phyloP scores from a whole-genome alignment of 768 basidiomycete genomes.

The Mycena crocata region DNA sequence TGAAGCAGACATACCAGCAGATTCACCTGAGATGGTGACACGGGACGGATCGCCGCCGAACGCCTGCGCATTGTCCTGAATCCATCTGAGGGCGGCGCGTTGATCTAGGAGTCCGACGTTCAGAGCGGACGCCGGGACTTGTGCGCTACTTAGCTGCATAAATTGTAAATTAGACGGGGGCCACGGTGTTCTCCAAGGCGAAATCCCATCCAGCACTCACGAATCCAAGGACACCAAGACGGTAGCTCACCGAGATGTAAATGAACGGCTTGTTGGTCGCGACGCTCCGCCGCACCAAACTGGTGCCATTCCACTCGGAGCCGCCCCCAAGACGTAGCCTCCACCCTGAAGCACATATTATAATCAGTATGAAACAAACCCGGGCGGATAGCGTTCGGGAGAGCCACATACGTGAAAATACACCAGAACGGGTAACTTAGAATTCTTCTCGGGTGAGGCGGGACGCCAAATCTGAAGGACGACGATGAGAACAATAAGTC shows the following conservation, averaged over 20 bases:
- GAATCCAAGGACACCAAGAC: too few species aligned
- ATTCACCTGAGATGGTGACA: constrained; percentile 13
- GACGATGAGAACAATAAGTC: not conserved
- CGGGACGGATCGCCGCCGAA: constrained; percentile 20
- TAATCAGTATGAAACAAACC: not conserved
- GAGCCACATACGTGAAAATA: not conserved
- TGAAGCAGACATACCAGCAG: not conserved
- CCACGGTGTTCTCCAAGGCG: too few species aligned
- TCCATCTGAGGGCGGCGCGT: constrained; percentile 11
- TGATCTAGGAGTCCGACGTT: constrained; percentile 20
- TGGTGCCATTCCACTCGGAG: constrained; percentile 11
- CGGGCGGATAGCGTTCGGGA: too few species aligned
- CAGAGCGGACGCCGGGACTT: not conserved
- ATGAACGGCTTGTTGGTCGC: constrained; percentile 3
- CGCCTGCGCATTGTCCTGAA: constrained; percentile 14
- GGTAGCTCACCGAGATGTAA: too few species aligned
- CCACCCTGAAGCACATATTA: not conserved
- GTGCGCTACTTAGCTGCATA: constrained; percentile 12
- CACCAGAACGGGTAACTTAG: not conserved
- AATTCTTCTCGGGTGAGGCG: not conserved
- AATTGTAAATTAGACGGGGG: not conserved
- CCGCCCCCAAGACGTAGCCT: constrained; percentile 3
- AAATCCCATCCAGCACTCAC: not conserved
- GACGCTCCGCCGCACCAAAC: constrained; percentile 4
- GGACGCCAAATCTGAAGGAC: constrained; percentile 4